A percentile compares a stretch with the other conserved stretches of the same genome.
Evolutionary conservation across 192 early-diverging fungal genomes (phyloP).

Genomic region (Gigaspora rosea): DNA sequence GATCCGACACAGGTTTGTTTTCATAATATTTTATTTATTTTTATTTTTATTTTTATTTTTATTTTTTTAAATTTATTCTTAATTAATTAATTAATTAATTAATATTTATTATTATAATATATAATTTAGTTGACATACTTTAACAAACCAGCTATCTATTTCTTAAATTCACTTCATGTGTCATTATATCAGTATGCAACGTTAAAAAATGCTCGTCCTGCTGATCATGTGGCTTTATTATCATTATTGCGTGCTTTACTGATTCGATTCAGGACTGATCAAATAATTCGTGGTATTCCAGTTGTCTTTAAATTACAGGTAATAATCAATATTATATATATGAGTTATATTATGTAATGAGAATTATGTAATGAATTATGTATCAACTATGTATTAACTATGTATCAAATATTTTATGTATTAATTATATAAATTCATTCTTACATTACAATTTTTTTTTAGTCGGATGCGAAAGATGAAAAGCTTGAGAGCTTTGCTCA

Average conservation of each 20-base stretch:
- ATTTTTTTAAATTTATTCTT: not conserved
- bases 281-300: constrained; percentile 46
- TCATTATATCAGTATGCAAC: constrained; percentile 25
- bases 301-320: constrained; percentile 53
- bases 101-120: not conserved
- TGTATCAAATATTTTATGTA: not conserved
- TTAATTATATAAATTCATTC: not conserved
- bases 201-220: not conserved
- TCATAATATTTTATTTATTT: not conserved
- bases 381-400: not conserved
- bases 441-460: not conserved
- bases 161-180: constrained; percentile 27
- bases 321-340: not conserved
- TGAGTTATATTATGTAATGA: no score
- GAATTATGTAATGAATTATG: no score
- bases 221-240: constrained; percentile 14
- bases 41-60: not conserved
- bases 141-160: constrained; percentile 20
- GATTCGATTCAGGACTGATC: constrained; percentile 13
- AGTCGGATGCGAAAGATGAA: constrained; percentile 24
- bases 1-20: not conserved
- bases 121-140: constrained; percentile 7
- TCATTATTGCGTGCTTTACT: constrained; percentile 15
- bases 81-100: not conserved
- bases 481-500: constrained; percentile 8